phyloP scores from a whole-genome alignment of 2,329 filamentous ascomycete species.

The Apiospora arundinis region DNA sequence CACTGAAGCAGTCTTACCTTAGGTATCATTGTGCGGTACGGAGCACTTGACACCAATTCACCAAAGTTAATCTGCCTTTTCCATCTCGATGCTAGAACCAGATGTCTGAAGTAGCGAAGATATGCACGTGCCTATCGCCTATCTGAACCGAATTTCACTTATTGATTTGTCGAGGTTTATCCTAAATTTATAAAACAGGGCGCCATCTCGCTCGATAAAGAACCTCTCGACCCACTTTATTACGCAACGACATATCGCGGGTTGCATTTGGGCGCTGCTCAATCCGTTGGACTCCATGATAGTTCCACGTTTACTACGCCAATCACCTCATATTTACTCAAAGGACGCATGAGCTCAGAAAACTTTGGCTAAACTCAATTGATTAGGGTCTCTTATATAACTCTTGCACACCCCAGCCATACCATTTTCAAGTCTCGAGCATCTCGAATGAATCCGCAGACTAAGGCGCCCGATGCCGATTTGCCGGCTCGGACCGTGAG shows the following conservation, averaged over 20 bases:
- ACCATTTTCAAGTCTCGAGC: neutral
- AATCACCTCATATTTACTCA: neutral
- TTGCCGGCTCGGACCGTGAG: constrained; percentile 23
- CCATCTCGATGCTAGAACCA: no score
- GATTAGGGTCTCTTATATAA: neutral
- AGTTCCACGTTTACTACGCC: neutral
- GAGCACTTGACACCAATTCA: no score
- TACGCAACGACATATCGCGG: neutral
- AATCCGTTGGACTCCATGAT: neutral
- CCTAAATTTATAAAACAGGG: neutral
- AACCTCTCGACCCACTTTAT: neutral
- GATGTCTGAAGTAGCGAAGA: no score
- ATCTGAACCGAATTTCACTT: no score
- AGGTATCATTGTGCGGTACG: no score
- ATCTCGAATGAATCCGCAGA: neutral
- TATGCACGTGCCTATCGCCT: no score
- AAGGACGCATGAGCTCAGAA: neutral
- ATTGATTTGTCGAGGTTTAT: no score
- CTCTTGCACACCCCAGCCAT: neutral
- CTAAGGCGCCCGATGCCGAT: neutral
- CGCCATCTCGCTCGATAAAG: neutral
- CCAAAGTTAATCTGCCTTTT: neutral
- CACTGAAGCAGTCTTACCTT: no score
- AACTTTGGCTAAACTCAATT: neutral
- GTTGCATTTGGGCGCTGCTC: neutral